Evolutionary conservation across 2,329 filamentous ascomycete species (phyloP).

Genomic region (Myriangium duriaei): DNA sequence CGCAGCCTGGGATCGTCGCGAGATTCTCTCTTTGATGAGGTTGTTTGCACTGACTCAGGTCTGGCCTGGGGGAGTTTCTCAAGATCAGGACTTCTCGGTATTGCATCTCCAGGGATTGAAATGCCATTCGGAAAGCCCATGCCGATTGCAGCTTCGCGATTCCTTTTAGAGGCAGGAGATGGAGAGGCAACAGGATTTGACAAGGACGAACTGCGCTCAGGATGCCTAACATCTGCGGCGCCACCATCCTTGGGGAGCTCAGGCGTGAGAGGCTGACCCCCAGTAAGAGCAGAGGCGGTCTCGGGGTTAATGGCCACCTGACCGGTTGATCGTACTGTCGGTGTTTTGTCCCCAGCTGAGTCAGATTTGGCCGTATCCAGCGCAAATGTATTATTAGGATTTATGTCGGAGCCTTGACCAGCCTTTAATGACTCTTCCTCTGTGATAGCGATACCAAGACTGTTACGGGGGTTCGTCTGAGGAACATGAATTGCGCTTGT

Average conservation of each 20-base stretch:
- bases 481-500: too few species aligned
- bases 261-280: background rate
- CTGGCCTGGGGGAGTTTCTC: too few species aligned
- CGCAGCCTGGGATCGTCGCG: slow-evolving; percentile 3
- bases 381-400: background rate
- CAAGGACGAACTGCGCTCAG: background rate
- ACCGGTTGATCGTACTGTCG: background rate
- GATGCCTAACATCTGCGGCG: too few species aligned
- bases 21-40: background rate
- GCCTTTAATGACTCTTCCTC: too few species aligned
- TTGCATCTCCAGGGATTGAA: background rate
- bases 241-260: background rate
- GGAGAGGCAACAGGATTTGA: background rate
- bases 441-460: background rate
- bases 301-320: background rate
- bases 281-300: background rate
- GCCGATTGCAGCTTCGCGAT: slow-evolving; percentile 8
- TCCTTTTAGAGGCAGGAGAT: background rate
- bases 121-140: slow-evolving; percentile 8
- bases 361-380: background rate
- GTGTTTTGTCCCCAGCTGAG: background rate
- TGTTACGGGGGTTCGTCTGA: too few species aligned
- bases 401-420: too few species aligned
- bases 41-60: too few species aligned
- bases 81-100: too few species aligned